Evolutionary conservation across 805 yeast species (phyloP), one percentile per base, ranked within the genome.

Genomic region (Sugiyamaella mastotermitis): DNA sequence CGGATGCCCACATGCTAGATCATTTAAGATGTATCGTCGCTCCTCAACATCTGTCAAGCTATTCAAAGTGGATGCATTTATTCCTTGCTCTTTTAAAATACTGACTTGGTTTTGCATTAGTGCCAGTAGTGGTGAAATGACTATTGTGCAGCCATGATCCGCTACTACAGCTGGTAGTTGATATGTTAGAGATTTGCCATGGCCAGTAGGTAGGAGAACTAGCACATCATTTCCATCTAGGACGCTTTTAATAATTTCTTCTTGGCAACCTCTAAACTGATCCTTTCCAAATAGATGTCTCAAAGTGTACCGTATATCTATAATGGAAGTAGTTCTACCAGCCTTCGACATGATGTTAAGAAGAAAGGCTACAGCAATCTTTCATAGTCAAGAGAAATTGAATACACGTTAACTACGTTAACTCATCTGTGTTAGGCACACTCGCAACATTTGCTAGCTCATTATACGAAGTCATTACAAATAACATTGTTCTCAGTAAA

Each of bases 131-230:
- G 98, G 98, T 0, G 97, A 87, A 5, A 90, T 76, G 7, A 90
- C 98, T 26, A 90, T 65, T 0, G 95, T 84, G 14, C 59, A 67
- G 1, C 96, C 96, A 2, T 79, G 67, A 28, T 70, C 67, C 9
- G 34, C 32, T 1, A 88, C 78, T 24, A 90, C 66, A 0, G 97
- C 96, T 0, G 98, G 97, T 22, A 90, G 65, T 57, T 90, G 98
- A 59, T 87, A 90, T 53, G 97, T 90, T 22, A 90, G 61, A 0
- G 97, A 87, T 56, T 90, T 90, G 39, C 98, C 98, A 38, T 97
- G 97, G 31, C 98, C 98, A 1, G 97, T 90, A 0, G 98, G 97
- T 94, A 90, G 87, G 50, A 90, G 66, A 2, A 90, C 97, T 62
- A 90, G 85, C 0, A 83, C 92, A 58, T 90, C 97, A 33, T 73